Conservation (phyloP, 768 basidiomycete genomes). For the Suillus decipiens region DNA sequence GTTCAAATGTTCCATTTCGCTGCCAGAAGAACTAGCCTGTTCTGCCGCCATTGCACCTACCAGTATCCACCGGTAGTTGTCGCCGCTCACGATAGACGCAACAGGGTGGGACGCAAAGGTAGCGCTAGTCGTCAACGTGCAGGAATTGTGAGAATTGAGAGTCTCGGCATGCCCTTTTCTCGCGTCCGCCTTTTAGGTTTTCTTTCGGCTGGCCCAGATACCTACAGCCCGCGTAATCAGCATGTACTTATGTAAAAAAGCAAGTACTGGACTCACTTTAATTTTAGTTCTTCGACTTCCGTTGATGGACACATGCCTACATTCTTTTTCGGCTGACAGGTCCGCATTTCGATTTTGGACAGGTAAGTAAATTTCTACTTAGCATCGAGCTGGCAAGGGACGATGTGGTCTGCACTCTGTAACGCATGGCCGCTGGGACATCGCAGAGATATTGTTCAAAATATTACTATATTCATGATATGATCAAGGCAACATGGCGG, state of each 20-base stretch:
- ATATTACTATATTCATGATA: too few relatives aligned
- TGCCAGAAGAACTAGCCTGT: background rate
- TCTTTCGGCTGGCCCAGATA: background rate
- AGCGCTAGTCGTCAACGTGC: background rate
- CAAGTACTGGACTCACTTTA: background rate
- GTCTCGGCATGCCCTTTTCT: background rate
- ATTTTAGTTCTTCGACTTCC: background rate
- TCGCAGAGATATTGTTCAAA: background rate
- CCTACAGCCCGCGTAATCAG: too few relatives aligned
- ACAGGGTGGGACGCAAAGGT: background rate
- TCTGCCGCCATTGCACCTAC: background rate
- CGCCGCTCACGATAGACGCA: background rate
- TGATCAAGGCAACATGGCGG: background rate
- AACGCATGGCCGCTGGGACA: background rate
- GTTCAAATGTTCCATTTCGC: background rate
- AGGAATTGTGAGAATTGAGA: background rate
- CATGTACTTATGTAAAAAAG: background rate
- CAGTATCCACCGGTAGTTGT: background rate
- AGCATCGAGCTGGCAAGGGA: background rate
- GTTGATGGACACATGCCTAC: background rate
- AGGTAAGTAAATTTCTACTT: background rate
- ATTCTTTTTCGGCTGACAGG: background rate
- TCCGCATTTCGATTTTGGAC: background rate
- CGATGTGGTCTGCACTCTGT: background rate
- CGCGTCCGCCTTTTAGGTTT: background rate